A percentile compares a stretch with the other conserved stretches of the same genome.
These are phyloP conservation scores for Kazachstania viticola DNA, from an alignment of 805 yeast genomes.

Conservation along the genomic window DNA sequence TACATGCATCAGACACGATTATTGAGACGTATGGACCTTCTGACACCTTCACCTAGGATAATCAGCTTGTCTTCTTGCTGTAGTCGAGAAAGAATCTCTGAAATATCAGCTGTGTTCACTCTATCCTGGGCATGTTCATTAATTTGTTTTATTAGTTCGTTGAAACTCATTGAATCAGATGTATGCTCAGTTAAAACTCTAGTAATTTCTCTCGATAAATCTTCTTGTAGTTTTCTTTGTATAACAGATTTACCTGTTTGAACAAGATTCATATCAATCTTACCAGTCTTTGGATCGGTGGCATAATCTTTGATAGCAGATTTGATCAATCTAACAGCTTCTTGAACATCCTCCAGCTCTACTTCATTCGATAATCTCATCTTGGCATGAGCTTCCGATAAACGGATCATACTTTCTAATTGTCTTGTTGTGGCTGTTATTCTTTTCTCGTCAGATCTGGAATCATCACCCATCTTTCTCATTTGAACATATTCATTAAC, in stretches of 20 bases:
- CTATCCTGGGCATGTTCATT: constrained; percentile 49
- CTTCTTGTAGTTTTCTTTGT: constrained; percentile 68
- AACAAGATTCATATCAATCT: constrained; percentile 93
- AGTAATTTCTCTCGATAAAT: constrained; percentile 51
- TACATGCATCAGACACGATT: constrained; percentile 21
- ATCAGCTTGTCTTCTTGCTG: constrained; percentile 60
- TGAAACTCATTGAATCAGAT: constrained; percentile 42
- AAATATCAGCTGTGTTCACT: constrained; percentile 60
- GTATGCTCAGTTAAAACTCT: constrained; percentile 39
- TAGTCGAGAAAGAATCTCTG: constrained; percentile 54
- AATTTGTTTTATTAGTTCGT: constrained; percentile 45
- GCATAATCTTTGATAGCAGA: constrained; percentile 97
- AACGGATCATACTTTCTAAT: constrained; percentile 87
- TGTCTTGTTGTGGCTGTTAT: constrained; percentile 98
- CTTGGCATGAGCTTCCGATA: constrained; percentile 94
- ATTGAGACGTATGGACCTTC: constrained; percentile 43
- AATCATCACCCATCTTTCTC: constrained; percentile 90
- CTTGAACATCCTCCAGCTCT: constrained; percentile 71
- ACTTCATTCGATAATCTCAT: constrained; percentile 73
- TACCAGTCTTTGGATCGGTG: constrained; percentile 92
- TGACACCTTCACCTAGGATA: constrained; percentile 60
- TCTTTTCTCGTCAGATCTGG: constrained; percentile 73
- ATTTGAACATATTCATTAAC: constrained; percentile 84
- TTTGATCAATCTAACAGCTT: constrained; percentile 85
- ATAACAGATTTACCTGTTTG: constrained; percentile 92